phyloP scores from a whole-genome alignment of 2,329 filamentous ascomycete genomes.

The Talaromyces sp. region DNA sequence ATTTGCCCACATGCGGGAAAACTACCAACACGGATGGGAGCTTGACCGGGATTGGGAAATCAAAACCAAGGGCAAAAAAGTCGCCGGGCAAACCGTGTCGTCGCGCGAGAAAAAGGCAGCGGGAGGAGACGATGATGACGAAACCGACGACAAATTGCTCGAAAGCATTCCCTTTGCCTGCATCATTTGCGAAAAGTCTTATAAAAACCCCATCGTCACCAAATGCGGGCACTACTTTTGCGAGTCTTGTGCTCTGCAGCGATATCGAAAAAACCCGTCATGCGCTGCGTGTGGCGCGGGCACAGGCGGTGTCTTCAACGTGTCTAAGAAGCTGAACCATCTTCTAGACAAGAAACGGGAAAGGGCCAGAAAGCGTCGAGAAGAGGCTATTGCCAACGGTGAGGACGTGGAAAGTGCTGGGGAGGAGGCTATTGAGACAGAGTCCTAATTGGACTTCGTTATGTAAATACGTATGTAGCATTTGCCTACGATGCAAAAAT shows the following conservation, averaged over 20 bases:
- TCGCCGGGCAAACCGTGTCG: conserved; percentile 44
- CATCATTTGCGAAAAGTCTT: conserved; percentile 74
- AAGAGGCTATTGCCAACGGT: conserved; percentile 48
- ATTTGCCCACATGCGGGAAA: conserved; percentile 57
- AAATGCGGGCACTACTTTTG: conserved; percentile 97
- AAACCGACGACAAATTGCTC: conserved; percentile 62
- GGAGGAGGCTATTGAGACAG: conserved; percentile 24
- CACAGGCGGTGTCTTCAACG: conserved; percentile 85
- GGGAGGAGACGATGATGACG: conserved; percentile 46
- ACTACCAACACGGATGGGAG: conserved; percentile 87
- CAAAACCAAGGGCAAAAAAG: conserved; percentile 55
- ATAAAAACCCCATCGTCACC: conserved; percentile 76
- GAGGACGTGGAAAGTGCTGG: conserved; percentile 47
- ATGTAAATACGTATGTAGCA: neutral
- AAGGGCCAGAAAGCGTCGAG: conserved; percentile 49
- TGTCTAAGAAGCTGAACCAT: conserved; percentile 75
- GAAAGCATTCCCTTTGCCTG: conserved; percentile 86
- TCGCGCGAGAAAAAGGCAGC: conserved; percentile 40
- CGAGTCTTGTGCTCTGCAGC: conserved; percentile 76
- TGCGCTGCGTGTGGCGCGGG: conserved; percentile 82
- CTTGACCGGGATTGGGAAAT: conserved; percentile 92
- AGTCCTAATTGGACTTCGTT: neutral
- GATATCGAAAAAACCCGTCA: conserved; percentile 79
- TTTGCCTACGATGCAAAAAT: neutral
- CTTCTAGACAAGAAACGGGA: conserved; percentile 67